Conservation (phyloP, 805 yeast genomes). For the Metschnikowia koreensis region DNA sequence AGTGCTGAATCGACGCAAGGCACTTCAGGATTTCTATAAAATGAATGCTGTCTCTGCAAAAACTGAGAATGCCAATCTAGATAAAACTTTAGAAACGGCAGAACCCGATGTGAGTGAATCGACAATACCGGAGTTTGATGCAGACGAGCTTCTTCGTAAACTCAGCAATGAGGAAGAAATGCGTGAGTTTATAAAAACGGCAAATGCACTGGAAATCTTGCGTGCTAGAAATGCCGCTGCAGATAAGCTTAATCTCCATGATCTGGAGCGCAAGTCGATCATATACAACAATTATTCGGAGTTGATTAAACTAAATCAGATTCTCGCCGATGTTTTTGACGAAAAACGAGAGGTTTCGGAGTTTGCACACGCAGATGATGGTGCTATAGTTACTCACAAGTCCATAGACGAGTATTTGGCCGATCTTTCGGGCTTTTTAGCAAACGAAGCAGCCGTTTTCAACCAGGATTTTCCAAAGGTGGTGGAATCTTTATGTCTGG, state of each 20-base stretch:
- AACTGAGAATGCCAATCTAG: neutral
- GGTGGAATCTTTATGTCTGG: slow-evolving; percentile 7
- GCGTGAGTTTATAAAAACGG: slow-evolving; percentile 9
- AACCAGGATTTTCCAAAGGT: slow-evolving; percentile 18
- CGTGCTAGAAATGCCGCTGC: slow-evolving; percentile 23
- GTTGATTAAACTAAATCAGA: slow-evolving; percentile 62
- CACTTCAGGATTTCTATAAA: slow-evolving; percentile 42
- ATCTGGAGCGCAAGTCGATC: slow-evolving; percentile 63
- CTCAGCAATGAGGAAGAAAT: slow-evolving; percentile 9
- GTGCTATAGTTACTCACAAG: slow-evolving; percentile 4
- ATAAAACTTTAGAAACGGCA: neutral
- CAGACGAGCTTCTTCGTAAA: neutral
- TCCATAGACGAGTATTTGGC: slow-evolving; percentile 11
- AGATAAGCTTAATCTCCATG: slow-evolving; percentile 48
- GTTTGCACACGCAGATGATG: slow-evolving; percentile 1
- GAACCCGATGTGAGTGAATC: neutral
- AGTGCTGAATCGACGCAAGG: slow-evolving; percentile 39
- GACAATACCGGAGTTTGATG: neutral
- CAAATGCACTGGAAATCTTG: slow-evolving; percentile 13
- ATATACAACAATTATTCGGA: slow-evolving; percentile 77
- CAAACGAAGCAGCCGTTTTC: slow-evolving; percentile 13
- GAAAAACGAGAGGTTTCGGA: slow-evolving; percentile 2
- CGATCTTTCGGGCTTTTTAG: slow-evolving; percentile 10
- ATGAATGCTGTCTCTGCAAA: slow-evolving; percentile 16
- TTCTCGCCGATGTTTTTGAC: slow-evolving; percentile 31